Evolutionary conservation across 1,284 basidiomycete species (phyloP).

Genomic region (Naganishia sp.): DNA sequence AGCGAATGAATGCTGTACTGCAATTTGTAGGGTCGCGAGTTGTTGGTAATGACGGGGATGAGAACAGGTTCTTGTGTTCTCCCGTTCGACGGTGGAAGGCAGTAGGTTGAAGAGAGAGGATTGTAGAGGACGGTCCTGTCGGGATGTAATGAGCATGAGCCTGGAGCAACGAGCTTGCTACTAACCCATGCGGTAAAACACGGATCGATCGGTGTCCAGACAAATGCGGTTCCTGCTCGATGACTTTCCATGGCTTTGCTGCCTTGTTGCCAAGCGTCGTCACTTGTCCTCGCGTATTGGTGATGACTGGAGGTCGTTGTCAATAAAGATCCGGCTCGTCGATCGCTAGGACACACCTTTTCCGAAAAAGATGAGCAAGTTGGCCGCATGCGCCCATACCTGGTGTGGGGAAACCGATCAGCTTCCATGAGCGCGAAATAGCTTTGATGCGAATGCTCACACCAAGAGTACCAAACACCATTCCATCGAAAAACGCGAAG

Average conservation of each 20-base stretch:
- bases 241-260: slow-evolving; percentile 35
- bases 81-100: slow-evolving; percentile 44
- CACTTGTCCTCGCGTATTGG: slow-evolving; percentile 25
- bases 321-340: not conserved
- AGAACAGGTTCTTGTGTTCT: slow-evolving; percentile 42
- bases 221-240: slow-evolving; percentile 43
- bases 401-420: not conserved
- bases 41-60: slow-evolving; percentile 71
- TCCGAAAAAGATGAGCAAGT: slow-evolving; percentile 11
- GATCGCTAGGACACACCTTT: slow-evolving; percentile 3
- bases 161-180: not conserved
- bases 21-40: slow-evolving; percentile 74
- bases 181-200: slow-evolving; percentile 45
- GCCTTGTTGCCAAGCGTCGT: slow-evolving; percentile 29
- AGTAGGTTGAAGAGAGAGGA: slow-evolving; percentile 51
- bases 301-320: slow-evolving; percentile 14
- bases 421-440: not conserved
- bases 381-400: slow-evolving; percentile 11
- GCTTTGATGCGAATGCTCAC: not conserved
- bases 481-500: slow-evolving; percentile 21
- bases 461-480: slow-evolving; percentile 25
- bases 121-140: slow-evolving; percentile 50
- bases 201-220: slow-evolving; percentile 48
- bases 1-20: slow-evolving; percentile 76
- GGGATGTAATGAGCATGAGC: not conserved